phyloP scores from a whole-genome alignment of 108 stramenopile genomes.

The Stephanodiscus triporus region DNA sequence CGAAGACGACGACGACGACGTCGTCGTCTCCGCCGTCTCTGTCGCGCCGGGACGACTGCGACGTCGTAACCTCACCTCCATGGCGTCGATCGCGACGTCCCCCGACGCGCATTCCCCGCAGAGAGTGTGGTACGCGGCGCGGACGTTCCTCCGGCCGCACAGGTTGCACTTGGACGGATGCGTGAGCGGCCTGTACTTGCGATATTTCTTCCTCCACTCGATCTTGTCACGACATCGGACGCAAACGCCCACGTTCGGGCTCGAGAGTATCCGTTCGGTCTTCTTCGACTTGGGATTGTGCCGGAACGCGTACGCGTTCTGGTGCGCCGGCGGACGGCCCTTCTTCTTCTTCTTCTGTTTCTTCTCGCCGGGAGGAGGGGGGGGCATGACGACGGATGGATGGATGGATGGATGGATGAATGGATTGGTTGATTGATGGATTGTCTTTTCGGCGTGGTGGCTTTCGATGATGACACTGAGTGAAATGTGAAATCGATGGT shows the following conservation, averaged over 20 bases:
- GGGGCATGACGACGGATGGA: slow-evolving; percentile 37
- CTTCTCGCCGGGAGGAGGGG: slow-evolving; percentile 8
- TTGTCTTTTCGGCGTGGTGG: no score
- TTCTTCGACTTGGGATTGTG: slow-evolving; percentile 96
- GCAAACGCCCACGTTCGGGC: slow-evolving; percentile 91
- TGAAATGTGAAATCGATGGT: no score
- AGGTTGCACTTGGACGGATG: slow-evolving; percentile 83
- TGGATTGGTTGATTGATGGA: no score
- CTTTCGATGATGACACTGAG: no score
- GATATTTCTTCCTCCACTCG: slow-evolving; percentile 91
- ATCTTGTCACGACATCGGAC: slow-evolving; percentile 92
- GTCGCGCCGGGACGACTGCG: no score
- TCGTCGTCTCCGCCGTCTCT: background rate
- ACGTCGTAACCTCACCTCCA: slow-evolving; percentile 50
- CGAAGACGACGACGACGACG: background rate
- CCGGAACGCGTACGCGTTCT: slow-evolving; percentile 91
- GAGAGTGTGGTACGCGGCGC: slow-evolving; percentile 87
- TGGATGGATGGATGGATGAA: no score
- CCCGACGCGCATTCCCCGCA: slow-evolving; percentile 70
- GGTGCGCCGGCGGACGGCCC: slow-evolving; percentile 86
- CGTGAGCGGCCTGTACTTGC: slow-evolving; percentile 90
- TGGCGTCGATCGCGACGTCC: slow-evolving; percentile 55
- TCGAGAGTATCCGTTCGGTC: slow-evolving; percentile 83
- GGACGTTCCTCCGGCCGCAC: slow-evolving; percentile 65
- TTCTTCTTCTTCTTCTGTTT: slow-evolving; percentile 70